Percentiles rank a stretch among this genome's conserved stretches.
phyloP scores from a whole-genome alignment of 441 rosid species.

The Brassica balearica region DNA sequence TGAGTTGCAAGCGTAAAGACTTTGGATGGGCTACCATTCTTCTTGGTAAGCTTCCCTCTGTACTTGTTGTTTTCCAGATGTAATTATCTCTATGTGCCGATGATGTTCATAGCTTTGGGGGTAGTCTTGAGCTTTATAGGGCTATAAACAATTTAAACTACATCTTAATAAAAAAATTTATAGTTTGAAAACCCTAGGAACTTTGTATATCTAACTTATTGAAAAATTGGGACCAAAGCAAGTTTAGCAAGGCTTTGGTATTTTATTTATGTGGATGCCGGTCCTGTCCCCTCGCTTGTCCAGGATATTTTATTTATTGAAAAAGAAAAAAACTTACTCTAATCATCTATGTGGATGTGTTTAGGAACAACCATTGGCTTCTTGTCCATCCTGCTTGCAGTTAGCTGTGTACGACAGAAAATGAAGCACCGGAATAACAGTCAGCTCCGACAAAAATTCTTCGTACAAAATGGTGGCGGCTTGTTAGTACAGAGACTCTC shows the following conservation, averaged over 20 bases:
- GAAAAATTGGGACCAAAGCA: too few species aligned
- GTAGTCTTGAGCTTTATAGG: too few species aligned
- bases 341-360: neutral
- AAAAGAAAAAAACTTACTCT: neutral
- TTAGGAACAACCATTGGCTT: constrained; percentile 27
- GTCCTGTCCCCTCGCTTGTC: neutral
- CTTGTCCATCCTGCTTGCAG: constrained; percentile 11
- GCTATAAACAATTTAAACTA: too few species aligned
- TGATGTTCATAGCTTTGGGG: too few species aligned
- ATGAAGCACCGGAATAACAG: neutral
- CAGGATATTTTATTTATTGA: too few species aligned
- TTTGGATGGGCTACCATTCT: neutral
- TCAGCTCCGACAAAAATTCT: constrained; percentile 26
- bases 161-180: too few species aligned
- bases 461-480: constrained; percentile 28
- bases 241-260: too few species aligned
- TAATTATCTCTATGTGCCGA: neutral
- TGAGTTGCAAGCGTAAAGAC: neutral
- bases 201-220: too few species aligned
- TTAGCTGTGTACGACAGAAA: neutral
- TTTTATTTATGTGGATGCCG: too few species aligned
- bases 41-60: neutral
- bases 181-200: too few species aligned
- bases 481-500: constrained; percentile 30
- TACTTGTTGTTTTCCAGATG: neutral